These are phyloP conservation scores for Polygonum maritimum DNA, from an alignment of 148 eudicot genomes.

Conservation along the genomic window DNA sequence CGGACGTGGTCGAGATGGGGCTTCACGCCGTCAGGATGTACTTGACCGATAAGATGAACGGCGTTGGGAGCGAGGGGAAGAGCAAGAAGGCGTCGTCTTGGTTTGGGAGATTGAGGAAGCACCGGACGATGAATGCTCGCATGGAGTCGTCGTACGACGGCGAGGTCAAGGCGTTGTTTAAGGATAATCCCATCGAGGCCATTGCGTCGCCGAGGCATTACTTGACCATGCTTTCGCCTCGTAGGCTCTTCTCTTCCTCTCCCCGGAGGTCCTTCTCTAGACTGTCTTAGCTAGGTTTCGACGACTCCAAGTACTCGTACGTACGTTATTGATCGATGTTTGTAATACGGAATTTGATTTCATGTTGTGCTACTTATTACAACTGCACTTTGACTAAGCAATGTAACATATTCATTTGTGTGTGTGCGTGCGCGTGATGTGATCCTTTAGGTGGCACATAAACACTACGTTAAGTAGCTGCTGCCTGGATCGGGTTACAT, in stretches of 20 bases:
- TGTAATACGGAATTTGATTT: not conserved
- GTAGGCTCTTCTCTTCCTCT: constrained; percentile 38
- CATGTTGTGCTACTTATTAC: not conserved
- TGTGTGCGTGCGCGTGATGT: too few species aligned
- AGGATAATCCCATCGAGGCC: constrained; percentile 30
- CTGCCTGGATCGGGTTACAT: too few species aligned
- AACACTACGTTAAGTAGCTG: too few species aligned
- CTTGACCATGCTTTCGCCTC: constrained; percentile 49
- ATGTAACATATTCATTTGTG: too few species aligned
- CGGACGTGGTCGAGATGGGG: constrained; percentile 55
- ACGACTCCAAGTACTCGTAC: not conserved
- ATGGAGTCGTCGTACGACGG: constrained; percentile 1
- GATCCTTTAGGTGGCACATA: too few species aligned
- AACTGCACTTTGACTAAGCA: too few species aligned
- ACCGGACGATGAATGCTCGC: constrained; percentile 32
- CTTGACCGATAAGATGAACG: constrained; percentile 49
- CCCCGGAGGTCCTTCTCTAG: not conserved
- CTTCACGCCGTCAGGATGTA: constrained; percentile 43
- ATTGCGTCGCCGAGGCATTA: constrained; percentile 55
- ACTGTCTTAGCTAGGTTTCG: not conserved
- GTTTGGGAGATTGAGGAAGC: constrained; percentile 44
- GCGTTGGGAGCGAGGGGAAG: constrained; percentile 10
- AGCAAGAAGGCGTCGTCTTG: constrained; percentile 22
- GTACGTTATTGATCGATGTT: not conserved
- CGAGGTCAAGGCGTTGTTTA: constrained; percentile 20